These are phyloP conservation scores for Saccharomyces hybrid DNA, from an alignment of 1,139 yeast genomes.

Conservation along the genomic window DNA sequence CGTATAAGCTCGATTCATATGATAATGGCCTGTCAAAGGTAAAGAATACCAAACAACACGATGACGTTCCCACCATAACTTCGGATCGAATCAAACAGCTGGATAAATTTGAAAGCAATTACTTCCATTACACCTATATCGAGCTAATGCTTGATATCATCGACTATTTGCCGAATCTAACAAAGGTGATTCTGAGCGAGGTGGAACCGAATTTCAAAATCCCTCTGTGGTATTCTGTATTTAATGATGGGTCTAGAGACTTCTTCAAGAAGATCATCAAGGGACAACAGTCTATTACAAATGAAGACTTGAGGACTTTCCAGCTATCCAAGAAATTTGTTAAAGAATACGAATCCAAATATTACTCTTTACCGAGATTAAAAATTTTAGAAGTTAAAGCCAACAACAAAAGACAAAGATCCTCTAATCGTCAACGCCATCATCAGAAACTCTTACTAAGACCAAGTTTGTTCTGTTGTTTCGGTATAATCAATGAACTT, in stretches of 20 bases:
- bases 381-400: slow-evolving; percentile 25
- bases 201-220: slow-evolving; percentile 49
- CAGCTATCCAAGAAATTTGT: slow-evolving; percentile 25
- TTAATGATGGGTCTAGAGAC: slow-evolving; percentile 30
- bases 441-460: slow-evolving; percentile 31
- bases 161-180: slow-evolving; percentile 33
- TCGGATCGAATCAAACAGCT: slow-evolving; percentile 7
- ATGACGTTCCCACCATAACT: background rate
- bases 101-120: slow-evolving; percentile 20
- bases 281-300: slow-evolving; percentile 29
- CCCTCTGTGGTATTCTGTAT: slow-evolving; percentile 35
- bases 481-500: slow-evolving; percentile 41
- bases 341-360: slow-evolving; percentile 24
- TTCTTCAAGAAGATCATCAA: slow-evolving; percentile 29
- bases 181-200: slow-evolving; percentile 35
- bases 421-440: slow-evolving; percentile 11
- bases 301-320: slow-evolving; percentile 26
- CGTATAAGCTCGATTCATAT: slow-evolving; percentile 16
- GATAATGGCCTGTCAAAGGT: slow-evolving; percentile 3
- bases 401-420: background rate
- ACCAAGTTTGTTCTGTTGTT: slow-evolving; percentile 36
- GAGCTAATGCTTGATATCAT: slow-evolving; percentile 35
- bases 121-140: slow-evolving; percentile 31
- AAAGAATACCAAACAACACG: background rate
- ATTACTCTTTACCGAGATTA: slow-evolving; percentile 22